phyloP scores from a whole-genome alignment of 1,284 basidiomycete genomes.

The Mycena citricolor region DNA sequence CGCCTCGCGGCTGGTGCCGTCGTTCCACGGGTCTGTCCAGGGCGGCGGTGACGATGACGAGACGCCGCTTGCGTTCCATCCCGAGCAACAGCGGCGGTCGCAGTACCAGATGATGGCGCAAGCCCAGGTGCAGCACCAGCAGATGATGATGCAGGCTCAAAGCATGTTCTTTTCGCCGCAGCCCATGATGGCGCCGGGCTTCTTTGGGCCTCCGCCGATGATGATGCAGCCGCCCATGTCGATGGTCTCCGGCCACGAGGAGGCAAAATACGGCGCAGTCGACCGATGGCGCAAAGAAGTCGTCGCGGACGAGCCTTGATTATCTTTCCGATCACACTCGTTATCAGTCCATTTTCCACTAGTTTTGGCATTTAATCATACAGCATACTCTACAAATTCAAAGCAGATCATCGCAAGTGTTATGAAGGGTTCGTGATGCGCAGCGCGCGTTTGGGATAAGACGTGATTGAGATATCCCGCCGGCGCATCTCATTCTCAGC shows the following conservation, averaged over 20 bases:
- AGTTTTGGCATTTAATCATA: no score
- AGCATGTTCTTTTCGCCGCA: constrained; percentile 69
- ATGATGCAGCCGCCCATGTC: constrained; percentile 56
- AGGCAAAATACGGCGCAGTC: constrained; percentile 64
- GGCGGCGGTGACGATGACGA: constrained; percentile 59
- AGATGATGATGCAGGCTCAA: constrained; percentile 75
- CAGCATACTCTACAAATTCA: no score
- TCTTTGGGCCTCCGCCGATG: constrained; percentile 51
- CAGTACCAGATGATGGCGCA: constrained; percentile 68
- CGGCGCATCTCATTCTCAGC: constrained; percentile 79
- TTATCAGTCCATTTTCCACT: no score
- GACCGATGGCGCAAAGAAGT: constrained; percentile 80
- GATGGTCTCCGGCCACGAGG: constrained; percentile 56
- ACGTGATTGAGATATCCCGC: constrained; percentile 77
- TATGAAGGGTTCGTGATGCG: constrained; percentile 68
- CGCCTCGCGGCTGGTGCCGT: constrained; percentile 43
- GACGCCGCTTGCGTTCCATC: constrained; percentile 68
- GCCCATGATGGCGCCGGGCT: constrained; percentile 64
- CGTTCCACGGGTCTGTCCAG: constrained; percentile 24
- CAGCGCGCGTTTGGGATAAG: constrained; percentile 65
- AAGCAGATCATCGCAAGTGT: constrained; percentile 17
- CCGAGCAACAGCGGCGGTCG: constrained; percentile 73
- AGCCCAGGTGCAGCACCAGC: constrained; percentile 50
- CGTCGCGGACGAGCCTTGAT: constrained; percentile 64
- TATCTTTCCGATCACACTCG: no score